Evolutionary conservation across 768 basidiomycete genomes (phyloP).

Genomic region (Leccinum arenicola): DNA sequence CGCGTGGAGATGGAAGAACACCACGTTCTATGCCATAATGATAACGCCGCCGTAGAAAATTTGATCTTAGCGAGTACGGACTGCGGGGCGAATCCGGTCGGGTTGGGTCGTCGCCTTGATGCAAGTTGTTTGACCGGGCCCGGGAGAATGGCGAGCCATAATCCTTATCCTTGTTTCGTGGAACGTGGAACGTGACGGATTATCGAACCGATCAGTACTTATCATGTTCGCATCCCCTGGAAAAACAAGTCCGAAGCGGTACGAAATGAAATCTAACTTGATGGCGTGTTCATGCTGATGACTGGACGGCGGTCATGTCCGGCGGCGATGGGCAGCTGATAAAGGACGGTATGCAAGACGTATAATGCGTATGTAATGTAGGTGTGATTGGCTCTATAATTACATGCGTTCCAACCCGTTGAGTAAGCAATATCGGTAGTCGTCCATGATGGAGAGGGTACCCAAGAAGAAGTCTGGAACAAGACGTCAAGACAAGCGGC

Average conservation of each 20-base stretch:
- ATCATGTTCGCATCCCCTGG: slow-evolving; percentile 11
- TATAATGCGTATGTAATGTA: slow-evolving; percentile 27
- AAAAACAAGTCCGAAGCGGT: slow-evolving; percentile 1
- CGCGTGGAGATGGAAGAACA: not conserved
- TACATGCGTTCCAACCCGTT: slow-evolving; percentile 34
- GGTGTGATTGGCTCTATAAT: slow-evolving; percentile 26
- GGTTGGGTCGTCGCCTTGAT: not conserved
- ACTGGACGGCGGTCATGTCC: slow-evolving; percentile 4
- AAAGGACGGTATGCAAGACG: slow-evolving; percentile 19
- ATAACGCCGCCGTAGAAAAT: not conserved
- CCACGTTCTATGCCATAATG: not conserved
- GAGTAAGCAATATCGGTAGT: slow-evolving; percentile 22
- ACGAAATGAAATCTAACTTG: slow-evolving; percentile 9
- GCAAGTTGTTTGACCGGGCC: not conserved
- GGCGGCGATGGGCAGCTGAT: slow-evolving; percentile 8
- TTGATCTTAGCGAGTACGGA: not conserved
- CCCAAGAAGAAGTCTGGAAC: slow-evolving; percentile 31
- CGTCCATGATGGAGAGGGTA: slow-evolving; percentile 24
- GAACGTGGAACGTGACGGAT: not conserved
- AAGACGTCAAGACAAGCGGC: slow-evolving; percentile 28
- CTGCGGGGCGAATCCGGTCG: not conserved
- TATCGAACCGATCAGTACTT: slow-evolving; percentile 14
- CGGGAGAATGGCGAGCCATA: not conserved
- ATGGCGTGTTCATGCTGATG: not conserved
- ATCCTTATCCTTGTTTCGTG: slow-evolving; percentile 1